phyloP scores from a whole-genome alignment of 23 red algal species.

The Cyanidioschyzon merolae region DNA sequence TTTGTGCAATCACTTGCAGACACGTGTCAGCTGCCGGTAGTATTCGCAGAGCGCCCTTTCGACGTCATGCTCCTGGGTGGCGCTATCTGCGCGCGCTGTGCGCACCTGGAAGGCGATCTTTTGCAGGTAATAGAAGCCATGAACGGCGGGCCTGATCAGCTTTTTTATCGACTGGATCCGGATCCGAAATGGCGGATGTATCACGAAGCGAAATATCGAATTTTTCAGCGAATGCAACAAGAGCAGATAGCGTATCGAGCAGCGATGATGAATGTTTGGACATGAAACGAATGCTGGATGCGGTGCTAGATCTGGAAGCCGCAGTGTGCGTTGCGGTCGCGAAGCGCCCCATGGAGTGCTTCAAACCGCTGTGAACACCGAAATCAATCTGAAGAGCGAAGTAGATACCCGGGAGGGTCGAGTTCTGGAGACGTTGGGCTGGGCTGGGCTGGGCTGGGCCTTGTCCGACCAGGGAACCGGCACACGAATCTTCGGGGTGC shows the following conservation, averaged over 20 bases:
- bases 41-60: not conserved
- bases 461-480: too few relatives aligned
- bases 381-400: too few relatives aligned
- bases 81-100: not conserved
- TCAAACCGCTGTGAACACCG: too few relatives aligned
- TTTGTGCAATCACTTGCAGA: slow-evolving; percentile 41
- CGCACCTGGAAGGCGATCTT: slow-evolving; percentile 1
- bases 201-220: not conserved
- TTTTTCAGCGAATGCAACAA: slow-evolving; percentile 10
- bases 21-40: slow-evolving; percentile 28
- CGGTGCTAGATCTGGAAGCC: not conserved
- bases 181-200: not conserved
- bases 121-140: not conserved
- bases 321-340: too few relatives aligned
- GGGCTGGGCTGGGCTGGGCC: too few relatives aligned
- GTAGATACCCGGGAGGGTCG: too few relatives aligned
- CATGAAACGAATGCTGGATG: not conserved
- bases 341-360: too few relatives aligned
- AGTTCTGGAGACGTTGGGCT: too few relatives aligned
- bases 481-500: too few relatives aligned
- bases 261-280: not conserved
- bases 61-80: slow-evolving; percentile 11
- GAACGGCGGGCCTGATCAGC: not conserved
- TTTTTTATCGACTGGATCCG: slow-evolving; percentile 7
- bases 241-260: slow-evolving; percentile 9